These are phyloP conservation scores for Hyphopichia burtonii DNA, from an alignment of 1,139 yeast genomes.

Conservation along the genomic window DNA sequence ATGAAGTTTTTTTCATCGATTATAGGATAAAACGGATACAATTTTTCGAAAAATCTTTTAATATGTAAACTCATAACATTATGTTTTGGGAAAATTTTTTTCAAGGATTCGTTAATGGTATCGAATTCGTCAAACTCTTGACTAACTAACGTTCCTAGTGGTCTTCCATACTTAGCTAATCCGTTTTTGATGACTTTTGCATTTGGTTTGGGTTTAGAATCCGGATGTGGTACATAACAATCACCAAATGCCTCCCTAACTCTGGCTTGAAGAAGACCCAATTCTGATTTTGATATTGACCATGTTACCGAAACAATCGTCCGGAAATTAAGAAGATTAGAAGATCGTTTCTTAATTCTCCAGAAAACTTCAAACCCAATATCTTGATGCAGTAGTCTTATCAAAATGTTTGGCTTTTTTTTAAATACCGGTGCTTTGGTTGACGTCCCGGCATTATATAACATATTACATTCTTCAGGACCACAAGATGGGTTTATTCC, in stretches of 20 bases:
- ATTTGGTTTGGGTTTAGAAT: background rate
- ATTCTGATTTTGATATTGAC: background rate
- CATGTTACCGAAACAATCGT: background rate
- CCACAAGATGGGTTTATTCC: slow-evolving; percentile 1
- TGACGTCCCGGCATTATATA: slow-evolving; percentile 7
- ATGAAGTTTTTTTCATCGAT: slow-evolving; percentile 27
- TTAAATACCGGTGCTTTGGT: background rate
- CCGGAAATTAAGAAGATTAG: too few relatives aligned
- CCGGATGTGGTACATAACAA: slow-evolving; percentile 5
- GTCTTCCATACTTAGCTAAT: slow-evolving; percentile 3
- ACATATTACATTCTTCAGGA: background rate
- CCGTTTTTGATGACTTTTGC: background rate
- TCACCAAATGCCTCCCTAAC: slow-evolving; percentile 11
- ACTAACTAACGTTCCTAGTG: slow-evolving; percentile 17
- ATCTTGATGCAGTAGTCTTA: slow-evolving; percentile 2
- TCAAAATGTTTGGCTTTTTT: background rate
- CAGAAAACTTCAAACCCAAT: slow-evolving; percentile 1
- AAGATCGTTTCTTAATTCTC: background rate
- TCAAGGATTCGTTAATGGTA: background rate
- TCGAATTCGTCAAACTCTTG: slow-evolving; percentile 12
- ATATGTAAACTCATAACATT: slow-evolving; percentile 27
- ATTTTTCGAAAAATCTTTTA: slow-evolving; percentile 21
- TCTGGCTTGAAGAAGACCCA: slow-evolving; percentile 1
- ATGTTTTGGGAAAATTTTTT: slow-evolving; percentile 21
- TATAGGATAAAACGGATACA: slow-evolving; percentile 32